A percentile compares a stretch with the other conserved stretches of the same genome.
These are phyloP conservation scores for Parascedosporium putredinis DNA, from an alignment of 2,329 filamentous ascomycete species.

Conservation along the genomic window DNA sequence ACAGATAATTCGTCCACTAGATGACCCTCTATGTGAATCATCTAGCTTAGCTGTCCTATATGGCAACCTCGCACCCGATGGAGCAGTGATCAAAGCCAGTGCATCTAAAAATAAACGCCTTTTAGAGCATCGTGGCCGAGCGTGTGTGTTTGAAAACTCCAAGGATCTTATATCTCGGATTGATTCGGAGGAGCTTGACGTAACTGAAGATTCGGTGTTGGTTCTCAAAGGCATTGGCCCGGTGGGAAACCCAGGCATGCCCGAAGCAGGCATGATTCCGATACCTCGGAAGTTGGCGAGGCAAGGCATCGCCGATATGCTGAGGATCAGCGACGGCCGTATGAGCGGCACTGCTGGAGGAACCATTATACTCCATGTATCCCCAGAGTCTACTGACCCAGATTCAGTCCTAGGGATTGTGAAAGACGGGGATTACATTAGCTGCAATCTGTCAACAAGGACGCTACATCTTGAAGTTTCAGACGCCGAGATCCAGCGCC, in stretches of 20 bases:
- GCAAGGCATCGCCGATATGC: constrained; percentile 65
- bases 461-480: constrained; percentile 49
- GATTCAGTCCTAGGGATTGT: constrained; percentile 71
- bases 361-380: constrained; percentile 81
- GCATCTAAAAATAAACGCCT: constrained; percentile 63
- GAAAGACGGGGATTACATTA: constrained; percentile 64
- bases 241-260: constrained; percentile 87
- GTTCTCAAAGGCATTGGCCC: constrained; percentile 84
- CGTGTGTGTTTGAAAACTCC: constrained; percentile 61
- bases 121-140: constrained; percentile 33
- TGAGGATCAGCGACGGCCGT: constrained; percentile 75
- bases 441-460: constrained; percentile 62
- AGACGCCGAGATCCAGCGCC: constrained; percentile 57
- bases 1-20: not conserved
- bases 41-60: constrained; percentile 74
- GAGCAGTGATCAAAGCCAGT: constrained; percentile 84
- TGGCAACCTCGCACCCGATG: constrained; percentile 74
- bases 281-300: constrained; percentile 69
- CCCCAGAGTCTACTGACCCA: constrained; percentile 70
- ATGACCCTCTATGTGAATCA: constrained; percentile 53
- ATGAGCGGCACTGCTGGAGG: constrained; percentile 83
- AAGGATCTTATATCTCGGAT: constrained; percentile 62
- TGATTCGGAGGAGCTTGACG: constrained; percentile 48
- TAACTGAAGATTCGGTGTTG: constrained; percentile 51
- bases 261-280: constrained; percentile 59